Conservation (phyloP, 2,329 filamentous ascomycete genomes). For the Neonectria sp. region DNA sequence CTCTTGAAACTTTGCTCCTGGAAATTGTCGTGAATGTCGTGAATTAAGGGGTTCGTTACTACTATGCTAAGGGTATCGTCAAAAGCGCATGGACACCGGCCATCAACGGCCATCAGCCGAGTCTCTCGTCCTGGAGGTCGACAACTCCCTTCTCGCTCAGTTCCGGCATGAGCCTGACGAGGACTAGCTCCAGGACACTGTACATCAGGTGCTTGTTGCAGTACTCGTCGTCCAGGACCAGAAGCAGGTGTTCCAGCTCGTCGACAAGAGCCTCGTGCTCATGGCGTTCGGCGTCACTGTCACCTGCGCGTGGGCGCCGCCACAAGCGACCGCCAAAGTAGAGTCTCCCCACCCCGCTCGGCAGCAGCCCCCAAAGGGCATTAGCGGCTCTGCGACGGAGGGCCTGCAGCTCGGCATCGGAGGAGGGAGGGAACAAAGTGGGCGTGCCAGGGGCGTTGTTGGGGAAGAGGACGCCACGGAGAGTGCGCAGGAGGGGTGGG, state of each 20-base stretch:
- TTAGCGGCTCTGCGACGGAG: constrained; percentile 79
- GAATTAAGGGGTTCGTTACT: constrained; percentile 23
- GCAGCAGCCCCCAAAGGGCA: constrained; percentile 66
- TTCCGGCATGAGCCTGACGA: constrained; percentile 90
- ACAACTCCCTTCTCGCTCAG: constrained; percentile 78
- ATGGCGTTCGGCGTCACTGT: constrained; percentile 36
- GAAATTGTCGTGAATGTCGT: constrained; percentile 7
- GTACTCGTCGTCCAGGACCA: constrained; percentile 85
- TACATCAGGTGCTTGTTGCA: constrained; percentile 96
- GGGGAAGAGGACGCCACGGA: constrained; percentile 87
- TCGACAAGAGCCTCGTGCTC: constrained; percentile 62
- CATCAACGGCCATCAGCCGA: constrained; percentile 54
- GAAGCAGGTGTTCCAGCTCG: constrained; percentile 77
- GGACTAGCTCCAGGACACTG: constrained; percentile 82
- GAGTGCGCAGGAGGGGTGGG: constrained; percentile 76
- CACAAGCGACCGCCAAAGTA: constrained; percentile 63
- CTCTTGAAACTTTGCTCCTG: constrained; percentile 27
- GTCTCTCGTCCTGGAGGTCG: constrained; percentile 82
- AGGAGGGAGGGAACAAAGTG: constrained; percentile 72
- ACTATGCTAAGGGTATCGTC: constrained; percentile 41
- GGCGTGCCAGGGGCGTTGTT: constrained; percentile 82
- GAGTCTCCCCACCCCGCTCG: constrained; percentile 62
- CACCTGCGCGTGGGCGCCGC: constrained; percentile 40
- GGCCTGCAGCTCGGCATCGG: constrained; percentile 70
- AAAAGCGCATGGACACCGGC: constrained; percentile 13